A percentile compares a stretch with the other conserved stretches of the same genome.
Evolutionary conservation across 1,284 basidiomycete species (phyloP).

Genomic region (Xerocomus cyaneibrunnescens): DNA sequence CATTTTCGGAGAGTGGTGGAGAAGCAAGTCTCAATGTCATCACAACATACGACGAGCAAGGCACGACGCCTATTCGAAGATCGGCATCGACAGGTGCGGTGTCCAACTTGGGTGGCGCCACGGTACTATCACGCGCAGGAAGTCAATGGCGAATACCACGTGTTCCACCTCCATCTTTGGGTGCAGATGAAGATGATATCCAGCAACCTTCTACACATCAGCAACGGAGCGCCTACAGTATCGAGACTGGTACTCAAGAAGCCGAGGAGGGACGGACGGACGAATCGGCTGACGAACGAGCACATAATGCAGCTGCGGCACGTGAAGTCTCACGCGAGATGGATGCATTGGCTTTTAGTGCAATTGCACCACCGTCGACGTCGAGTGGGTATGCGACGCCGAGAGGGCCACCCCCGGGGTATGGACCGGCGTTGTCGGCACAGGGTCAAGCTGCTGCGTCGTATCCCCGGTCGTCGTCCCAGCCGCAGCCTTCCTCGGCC

Average conservation of each 20-base stretch:
- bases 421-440: conserved; percentile 10
- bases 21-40: conserved; percentile 5
- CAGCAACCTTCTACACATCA: conserved; percentile 1
- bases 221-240: background rate
- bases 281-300: conserved; percentile 37
- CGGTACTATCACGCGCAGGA: conserved; percentile 15
- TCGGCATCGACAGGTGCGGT: conserved; percentile 13
- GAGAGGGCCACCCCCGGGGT: conserved; percentile 21
- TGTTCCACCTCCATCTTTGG: conserved; percentile 29
- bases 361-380: conserved; percentile 29
- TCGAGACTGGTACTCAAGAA: background rate
- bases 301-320: conserved; percentile 62
- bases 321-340: conserved; percentile 65
- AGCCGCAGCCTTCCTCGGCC: background rate
- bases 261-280: conserved; percentile 15
- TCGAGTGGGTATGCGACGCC: conserved; percentile 23
- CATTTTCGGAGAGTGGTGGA: conserved; percentile 11
- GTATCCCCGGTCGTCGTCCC: background rate
- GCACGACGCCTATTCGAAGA: conserved; percentile 4
- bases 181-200: conserved; percentile 9
- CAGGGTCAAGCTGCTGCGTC: conserved; percentile 4
- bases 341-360: conserved; percentile 52
- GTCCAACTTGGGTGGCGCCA: background rate
- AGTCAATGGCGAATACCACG: conserved; percentile 31
- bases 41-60: conserved; percentile 2